A percentile compares a stretch with the other conserved stretches of the same genome.
Conservation (phyloP, 176 grass and related monocot species). For the Avena insularis region DNA sequence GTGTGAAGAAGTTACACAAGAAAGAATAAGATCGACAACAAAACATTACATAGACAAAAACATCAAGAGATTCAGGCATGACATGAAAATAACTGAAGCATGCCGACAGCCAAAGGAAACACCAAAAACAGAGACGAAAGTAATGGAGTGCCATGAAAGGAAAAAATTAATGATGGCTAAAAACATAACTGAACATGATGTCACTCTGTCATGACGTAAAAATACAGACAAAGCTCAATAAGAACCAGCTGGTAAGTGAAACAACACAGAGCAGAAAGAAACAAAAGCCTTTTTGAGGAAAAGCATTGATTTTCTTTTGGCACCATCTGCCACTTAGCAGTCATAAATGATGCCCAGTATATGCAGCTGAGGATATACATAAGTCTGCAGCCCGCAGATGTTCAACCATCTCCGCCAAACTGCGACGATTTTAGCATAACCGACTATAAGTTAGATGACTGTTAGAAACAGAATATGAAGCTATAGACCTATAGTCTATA, state of each 20-base stretch:
- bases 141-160: constrained; percentile 12
- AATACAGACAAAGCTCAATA: constrained; percentile 1
- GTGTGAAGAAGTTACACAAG: not conserved
- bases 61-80: not conserved
- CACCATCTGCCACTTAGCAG: constrained; percentile 47
- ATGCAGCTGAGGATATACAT: constrained; percentile 55
- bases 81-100: constrained; percentile 21
- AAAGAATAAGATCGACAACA: constrained; percentile 4
- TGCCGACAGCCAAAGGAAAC: not conserved
- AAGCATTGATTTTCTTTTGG: constrained; percentile 41
- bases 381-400: constrained; percentile 46
- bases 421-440: constrained; percentile 41
- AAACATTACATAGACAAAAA: not conserved
- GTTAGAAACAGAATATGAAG: constrained; percentile 50
- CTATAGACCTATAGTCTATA: constrained; percentile 59
- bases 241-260: not conserved
- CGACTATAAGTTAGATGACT: constrained; percentile 57
- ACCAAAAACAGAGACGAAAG: constrained; percentile 11
- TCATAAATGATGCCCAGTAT: constrained; percentile 46
- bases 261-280: not conserved
- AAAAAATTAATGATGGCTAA: not conserved
- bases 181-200: not conserved
- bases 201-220: constrained; percentile 11
- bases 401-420: constrained; percentile 49
- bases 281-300: constrained; percentile 20